Conservation (phyloP, 2,329 filamentous ascomycete genomes). For the Neocucurbitaria cava region DNA sequence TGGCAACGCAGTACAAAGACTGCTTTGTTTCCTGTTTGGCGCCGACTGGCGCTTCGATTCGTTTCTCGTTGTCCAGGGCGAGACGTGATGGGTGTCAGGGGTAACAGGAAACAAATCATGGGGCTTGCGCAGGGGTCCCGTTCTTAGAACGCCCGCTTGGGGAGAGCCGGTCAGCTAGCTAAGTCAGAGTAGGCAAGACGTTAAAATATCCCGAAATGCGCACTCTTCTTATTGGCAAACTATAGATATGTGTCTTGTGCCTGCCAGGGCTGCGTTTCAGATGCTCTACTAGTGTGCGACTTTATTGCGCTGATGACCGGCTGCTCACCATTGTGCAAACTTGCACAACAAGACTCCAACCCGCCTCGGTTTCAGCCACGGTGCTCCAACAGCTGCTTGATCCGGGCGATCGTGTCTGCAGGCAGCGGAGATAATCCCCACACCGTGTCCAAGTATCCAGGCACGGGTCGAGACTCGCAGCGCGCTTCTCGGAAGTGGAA, state of each 20-base stretch:
- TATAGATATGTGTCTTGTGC: constrained; percentile 1
- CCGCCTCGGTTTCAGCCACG: constrained; percentile 23
- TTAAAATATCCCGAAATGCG: constrained; percentile 5
- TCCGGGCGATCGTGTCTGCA: constrained; percentile 3
- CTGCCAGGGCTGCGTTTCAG: constrained; percentile 31
- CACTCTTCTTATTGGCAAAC: constrained; percentile 18
- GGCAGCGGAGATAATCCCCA: constrained; percentile 17
- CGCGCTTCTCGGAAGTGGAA: constrained; percentile 12
- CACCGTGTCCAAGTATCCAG: constrained; percentile 20
- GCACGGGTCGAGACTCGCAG: constrained; percentile 27
- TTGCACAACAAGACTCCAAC: constrained; percentile 19
- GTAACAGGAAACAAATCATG: constrained; percentile 24
- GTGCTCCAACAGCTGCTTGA: constrained; percentile 21
- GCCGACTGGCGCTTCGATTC: constrained; percentile 22
- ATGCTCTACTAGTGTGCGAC: constrained; percentile 18
- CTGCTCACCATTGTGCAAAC: constrained; percentile 20
- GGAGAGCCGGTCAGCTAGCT: constrained; percentile 23
- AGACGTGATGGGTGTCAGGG: constrained; percentile 29
- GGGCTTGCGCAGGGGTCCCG: constrained; percentile 29
- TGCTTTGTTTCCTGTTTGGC: constrained; percentile 8
- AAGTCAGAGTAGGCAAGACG: constrained; percentile 17
- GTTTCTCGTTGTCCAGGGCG: constrained; percentile 20
- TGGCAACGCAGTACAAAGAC: background rate
- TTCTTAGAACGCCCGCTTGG: constrained; percentile 25
- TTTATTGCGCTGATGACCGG: constrained; percentile 17